Base-by-base conservation (phyloP, 805 yeast species). In the Monosporozyma solicola region DNA sequence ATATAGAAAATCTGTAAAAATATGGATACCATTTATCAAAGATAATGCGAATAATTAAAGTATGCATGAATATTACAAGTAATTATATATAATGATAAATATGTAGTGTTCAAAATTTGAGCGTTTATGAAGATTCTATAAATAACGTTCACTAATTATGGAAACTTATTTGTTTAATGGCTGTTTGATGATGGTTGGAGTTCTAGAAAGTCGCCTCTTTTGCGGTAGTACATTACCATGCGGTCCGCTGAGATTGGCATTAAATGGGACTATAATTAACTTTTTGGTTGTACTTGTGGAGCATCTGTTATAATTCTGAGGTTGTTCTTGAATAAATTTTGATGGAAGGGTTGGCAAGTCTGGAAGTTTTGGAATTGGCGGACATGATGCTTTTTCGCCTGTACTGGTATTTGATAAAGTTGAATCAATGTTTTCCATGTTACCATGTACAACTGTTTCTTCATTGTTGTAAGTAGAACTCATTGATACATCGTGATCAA, bases 11-110 rank as follows among this genome's bases (percentile, higher is more conserved):
- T 58, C 57, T 1, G 82, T 84, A 0, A 71, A 75, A 2, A 78
- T 83, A 0, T 77, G 82, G 48, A 85, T 92, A 39, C 96, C 95
- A 0, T 83, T 84, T 57, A 71, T 82, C 24, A 50, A 54, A 24
- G 73, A 55, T 13, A 16, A 43, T 24, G 31, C 16, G 25, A 43
- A 13, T 22, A 11, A 24, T 24, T 43, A 43, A 58, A 6, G 20
- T 8, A 15, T 25, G 24, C 41, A 47, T 16, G n/a, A 29, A 41
- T 22, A 43, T 43, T 43, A 39, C 25, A 20, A 8, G 20, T 39
- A 39, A 39, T 39, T 39, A 7, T 39, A 39, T 39, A 39, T 20
- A 39, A 37, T 20, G 10, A 16, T 39, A 39, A 7, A 16, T 20
- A 39, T 16, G 27, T 47, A 16, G 10, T 33, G 33, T 25, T 33